Percentiles rank a stretch among this genome's conserved stretches.
phyloP scores from a whole-genome alignment of 371 early-diverging fungal species.

The Nematocida sp. region DNA sequence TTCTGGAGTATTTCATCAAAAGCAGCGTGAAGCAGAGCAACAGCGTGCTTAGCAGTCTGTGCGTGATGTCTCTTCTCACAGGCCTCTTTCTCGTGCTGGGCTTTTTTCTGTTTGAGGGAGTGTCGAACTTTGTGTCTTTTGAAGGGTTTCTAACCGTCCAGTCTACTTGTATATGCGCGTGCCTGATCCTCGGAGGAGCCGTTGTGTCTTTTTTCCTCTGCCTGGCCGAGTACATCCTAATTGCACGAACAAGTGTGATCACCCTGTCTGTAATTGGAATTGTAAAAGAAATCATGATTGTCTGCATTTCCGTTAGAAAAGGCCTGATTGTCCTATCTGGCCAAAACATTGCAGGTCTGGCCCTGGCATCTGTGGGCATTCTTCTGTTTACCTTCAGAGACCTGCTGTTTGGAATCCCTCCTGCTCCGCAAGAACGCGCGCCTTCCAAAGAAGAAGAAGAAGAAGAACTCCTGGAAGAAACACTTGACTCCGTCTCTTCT shows the following conservation, averaged over 20 bases:
- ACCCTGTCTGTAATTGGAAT: slow-evolving; percentile 60
- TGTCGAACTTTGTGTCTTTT: slow-evolving; percentile 46
- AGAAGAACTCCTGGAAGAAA: background rate
- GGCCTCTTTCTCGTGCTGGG: slow-evolving; percentile 54
- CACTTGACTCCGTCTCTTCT: background rate
- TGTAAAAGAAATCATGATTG: slow-evolving; percentile 62
- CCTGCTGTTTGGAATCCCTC: background rate
- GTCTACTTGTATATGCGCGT: slow-evolving; percentile 33
- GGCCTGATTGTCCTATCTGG: slow-evolving; percentile 41
- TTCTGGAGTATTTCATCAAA: slow-evolving; percentile 61
- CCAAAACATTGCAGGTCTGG: slow-evolving; percentile 59
- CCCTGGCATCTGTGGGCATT: slow-evolving; percentile 60
- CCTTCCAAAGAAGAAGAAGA: background rate
- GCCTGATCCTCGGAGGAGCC: slow-evolving; percentile 51
- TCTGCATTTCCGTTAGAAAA: slow-evolving; percentile 53
- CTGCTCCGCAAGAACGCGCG: background rate
- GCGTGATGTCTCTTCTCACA: slow-evolving; percentile 60
- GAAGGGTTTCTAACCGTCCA: slow-evolving; percentile 48
- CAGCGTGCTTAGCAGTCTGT: slow-evolving; percentile 52
- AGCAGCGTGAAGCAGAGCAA: slow-evolving; percentile 48
- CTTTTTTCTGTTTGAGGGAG: slow-evolving; percentile 54
- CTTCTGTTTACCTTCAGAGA: slow-evolving; percentile 44
- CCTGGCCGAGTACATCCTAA: slow-evolving; percentile 59
- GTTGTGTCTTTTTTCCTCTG: slow-evolving; percentile 54
- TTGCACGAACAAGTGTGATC: slow-evolving; percentile 60